Percentiles rank a stretch among this genome's conserved stretches.
Evolutionary conservation across 768 basidiomycete species (phyloP).

Genomic region (Suillus variegatus): DNA sequence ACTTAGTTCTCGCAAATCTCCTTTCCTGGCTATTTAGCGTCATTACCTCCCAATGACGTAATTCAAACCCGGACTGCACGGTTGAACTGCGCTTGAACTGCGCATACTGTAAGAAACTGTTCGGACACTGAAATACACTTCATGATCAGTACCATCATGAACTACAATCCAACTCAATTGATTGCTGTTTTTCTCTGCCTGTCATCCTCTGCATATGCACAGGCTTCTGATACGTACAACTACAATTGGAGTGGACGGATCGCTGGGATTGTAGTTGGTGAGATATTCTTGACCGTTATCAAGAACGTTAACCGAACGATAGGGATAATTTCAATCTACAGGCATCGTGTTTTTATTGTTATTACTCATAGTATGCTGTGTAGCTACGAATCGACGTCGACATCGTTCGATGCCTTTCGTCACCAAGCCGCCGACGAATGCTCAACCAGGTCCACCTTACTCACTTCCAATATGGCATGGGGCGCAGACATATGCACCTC

Average conservation of each 20-base stretch:
- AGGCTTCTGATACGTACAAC: conserved; percentile 9
- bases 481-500: conserved; percentile 8
- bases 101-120: background rate
- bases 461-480: conserved; percentile 15
- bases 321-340: conserved; percentile 8
- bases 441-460: background rate
- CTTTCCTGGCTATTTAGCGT: background rate
- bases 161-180: background rate
- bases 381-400: conserved; percentile 10
- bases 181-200: conserved; percentile 7
- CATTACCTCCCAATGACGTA: background rate
- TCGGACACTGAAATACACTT: background rate
- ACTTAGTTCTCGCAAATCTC: background rate
- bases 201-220: conserved; percentile 15
- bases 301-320: background rate
- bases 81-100: background rate
- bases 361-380: conserved; percentile 11
- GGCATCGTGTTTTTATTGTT: conserved; percentile 14
- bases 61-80: background rate
- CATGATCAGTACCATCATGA: conserved; percentile 1
- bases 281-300: background rate
- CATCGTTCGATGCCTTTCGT: conserved; percentile 2
- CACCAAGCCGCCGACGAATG: conserved; percentile 5
- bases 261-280: conserved; percentile 27
- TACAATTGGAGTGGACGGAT: conserved; percentile 21